Evolutionary conservation across 495 filamentous ascomycete species (phyloP).

Genomic region (Sphaerosporella brunnea): DNA sequence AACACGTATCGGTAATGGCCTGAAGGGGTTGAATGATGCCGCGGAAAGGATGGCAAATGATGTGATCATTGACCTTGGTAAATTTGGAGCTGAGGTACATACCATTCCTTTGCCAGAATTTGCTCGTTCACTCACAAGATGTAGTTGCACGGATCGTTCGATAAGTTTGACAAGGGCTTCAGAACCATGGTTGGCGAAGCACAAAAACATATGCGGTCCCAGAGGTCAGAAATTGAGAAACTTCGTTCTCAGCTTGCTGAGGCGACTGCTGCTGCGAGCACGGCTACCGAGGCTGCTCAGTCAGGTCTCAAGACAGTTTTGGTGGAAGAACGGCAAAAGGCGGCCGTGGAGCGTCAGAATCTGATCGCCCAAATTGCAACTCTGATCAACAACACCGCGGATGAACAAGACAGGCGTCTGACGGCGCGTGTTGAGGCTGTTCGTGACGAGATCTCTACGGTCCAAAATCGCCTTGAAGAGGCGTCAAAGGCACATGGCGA

Average conservation of each 20-base stretch:
- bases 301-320: constrained; percentile 51
- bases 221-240: constrained; percentile 56
- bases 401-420: constrained; percentile 56
- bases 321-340: constrained; percentile 54
- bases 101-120: not conserved
- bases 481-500: constrained; percentile 46
- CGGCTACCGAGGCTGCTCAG: constrained; percentile 47
- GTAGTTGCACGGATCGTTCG: constrained; percentile 67
- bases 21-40: constrained; percentile 66
- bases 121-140: constrained; percentile 17
- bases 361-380: constrained; percentile 58
- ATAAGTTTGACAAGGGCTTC: constrained; percentile 73
- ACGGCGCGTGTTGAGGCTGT: constrained; percentile 42
- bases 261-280: constrained; percentile 41
- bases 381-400: constrained; percentile 55
- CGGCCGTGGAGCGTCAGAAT: constrained; percentile 52
- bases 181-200: constrained; percentile 67
- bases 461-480: constrained; percentile 34
- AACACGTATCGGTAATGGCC: constrained; percentile 60
- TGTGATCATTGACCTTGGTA: constrained; percentile 69
- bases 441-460: constrained; percentile 19
- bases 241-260: constrained; percentile 50
- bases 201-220: constrained; percentile 50
- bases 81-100: constrained; percentile 56
- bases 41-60: constrained; percentile 77